Conservation (phyloP, 768 basidiomycete genomes). For the Russula foetens region DNA sequence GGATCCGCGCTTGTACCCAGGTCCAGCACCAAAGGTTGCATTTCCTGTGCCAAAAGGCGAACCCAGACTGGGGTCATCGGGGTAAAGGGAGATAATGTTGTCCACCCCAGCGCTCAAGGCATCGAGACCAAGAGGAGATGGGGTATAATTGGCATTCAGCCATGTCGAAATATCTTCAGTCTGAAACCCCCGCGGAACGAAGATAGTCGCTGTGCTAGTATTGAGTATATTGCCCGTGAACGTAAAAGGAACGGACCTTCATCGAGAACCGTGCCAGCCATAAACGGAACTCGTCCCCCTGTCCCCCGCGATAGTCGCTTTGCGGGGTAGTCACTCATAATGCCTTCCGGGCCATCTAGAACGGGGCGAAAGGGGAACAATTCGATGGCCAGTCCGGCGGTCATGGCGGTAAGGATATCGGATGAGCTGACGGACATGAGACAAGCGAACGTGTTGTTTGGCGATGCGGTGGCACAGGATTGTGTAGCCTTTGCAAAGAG, state of each 20-base stretch:
- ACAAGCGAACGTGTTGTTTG: too few species aligned
- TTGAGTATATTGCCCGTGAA: not conserved
- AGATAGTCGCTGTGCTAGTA: constrained; percentile 28
- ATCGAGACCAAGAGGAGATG: constrained; percentile 12
- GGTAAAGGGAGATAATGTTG: constrained; percentile 33
- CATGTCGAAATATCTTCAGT: not conserved
- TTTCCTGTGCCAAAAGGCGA: constrained; percentile 41
- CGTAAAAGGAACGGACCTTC: constrained; percentile 31
- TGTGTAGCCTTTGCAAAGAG: too few species aligned
- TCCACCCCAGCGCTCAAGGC: constrained; percentile 21
- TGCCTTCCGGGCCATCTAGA: too few species aligned
- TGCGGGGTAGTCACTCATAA: too few species aligned
- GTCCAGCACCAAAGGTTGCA: constrained; percentile 36
- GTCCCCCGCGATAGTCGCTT: constrained; percentile 36
- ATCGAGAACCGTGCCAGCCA: constrained; percentile 37
- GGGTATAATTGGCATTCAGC: constrained; percentile 12
- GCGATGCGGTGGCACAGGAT: too few species aligned
- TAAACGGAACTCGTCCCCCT: too few species aligned
- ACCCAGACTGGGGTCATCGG: constrained; percentile 34
- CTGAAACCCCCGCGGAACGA: constrained; percentile 24
- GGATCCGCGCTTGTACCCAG: constrained; percentile 33
- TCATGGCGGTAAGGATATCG: constrained; percentile 14
- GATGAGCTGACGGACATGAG: constrained; percentile 18
- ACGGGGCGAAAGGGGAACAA: constrained; percentile 32
- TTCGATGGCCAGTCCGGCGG: constrained; percentile 24